Evolutionary conservation across 2,329 filamentous ascomycete species (phyloP).

Genomic region (Volutella citrinella): DNA sequence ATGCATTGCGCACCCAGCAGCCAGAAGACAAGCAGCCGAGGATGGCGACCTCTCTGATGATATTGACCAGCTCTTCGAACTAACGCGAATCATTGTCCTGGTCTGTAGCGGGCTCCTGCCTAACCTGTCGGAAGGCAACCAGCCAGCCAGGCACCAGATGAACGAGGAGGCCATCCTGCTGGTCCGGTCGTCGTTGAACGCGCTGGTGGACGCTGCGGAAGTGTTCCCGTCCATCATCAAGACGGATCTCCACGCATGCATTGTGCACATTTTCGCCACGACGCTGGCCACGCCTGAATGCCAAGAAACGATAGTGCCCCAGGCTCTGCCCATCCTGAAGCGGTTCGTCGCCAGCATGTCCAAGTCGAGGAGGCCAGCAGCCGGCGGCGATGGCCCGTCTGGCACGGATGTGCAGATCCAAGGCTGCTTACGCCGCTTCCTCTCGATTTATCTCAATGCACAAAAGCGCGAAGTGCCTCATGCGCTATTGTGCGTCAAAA

Average conservation of each 20-base stretch:
- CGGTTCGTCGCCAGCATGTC: slow-evolving; percentile 81
- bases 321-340: slow-evolving; percentile 86
- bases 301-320: slow-evolving; percentile 84
- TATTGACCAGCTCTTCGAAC: slow-evolving; percentile 95
- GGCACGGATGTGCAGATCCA: slow-evolving; percentile 69
- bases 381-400: slow-evolving; percentile 37
- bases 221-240: slow-evolving; percentile 97
- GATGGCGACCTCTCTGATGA: slow-evolving; percentile 88
- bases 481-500: slow-evolving; percentile 87
- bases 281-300: slow-evolving; percentile 82
- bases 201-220: slow-evolving; percentile 89
- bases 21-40: slow-evolving; percentile 53
- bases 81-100: slow-evolving; percentile 93
- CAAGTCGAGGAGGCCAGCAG: slow-evolving; percentile 39
- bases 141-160: slow-evolving; percentile 69
- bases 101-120: slow-evolving; percentile 86
- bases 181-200: slow-evolving; percentile 75
- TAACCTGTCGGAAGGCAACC: slow-evolving; percentile 68
- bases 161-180: slow-evolving; percentile 84
- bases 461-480: slow-evolving; percentile 73
- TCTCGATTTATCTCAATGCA: slow-evolving; percentile 73
- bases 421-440: slow-evolving; percentile 77
- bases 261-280: slow-evolving; percentile 93
- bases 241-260: slow-evolving; percentile 92
- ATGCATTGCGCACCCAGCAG: slow-evolving; percentile 88